A percentile compares a stretch with the other conserved stretches of the same genome.
These are phyloP conservation scores for Pseudocercospora fuligena DNA, from an alignment of 2,329 filamentous ascomycete species.

Conservation along the genomic window DNA sequence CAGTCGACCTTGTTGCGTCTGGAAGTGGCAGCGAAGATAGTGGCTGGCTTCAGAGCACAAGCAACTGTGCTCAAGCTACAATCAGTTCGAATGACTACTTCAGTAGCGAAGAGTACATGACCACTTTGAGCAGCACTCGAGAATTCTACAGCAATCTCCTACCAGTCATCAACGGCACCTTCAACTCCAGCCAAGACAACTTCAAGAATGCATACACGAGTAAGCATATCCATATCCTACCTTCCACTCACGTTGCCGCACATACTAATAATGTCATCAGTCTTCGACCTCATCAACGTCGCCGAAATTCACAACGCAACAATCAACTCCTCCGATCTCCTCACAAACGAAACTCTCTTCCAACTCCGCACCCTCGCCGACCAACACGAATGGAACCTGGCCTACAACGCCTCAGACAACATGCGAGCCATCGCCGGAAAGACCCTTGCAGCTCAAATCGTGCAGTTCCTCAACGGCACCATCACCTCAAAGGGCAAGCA, in stretches of 20 bases:
- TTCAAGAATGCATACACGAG: constrained; percentile 71
- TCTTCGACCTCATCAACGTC: constrained; percentile 68
- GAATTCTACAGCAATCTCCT: constrained; percentile 60
- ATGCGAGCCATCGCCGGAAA: constrained; percentile 54
- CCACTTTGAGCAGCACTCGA: constrained; percentile 53
- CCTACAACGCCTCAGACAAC: constrained; percentile 69
- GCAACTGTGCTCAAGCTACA: constrained; percentile 59
- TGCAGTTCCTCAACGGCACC: constrained; percentile 51
- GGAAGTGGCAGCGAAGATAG: constrained; percentile 64
- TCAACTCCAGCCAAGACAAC: constrained; percentile 53
- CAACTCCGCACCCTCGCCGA: constrained; percentile 77
- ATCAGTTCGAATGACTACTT: constrained; percentile 66
- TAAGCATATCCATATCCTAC: constrained; percentile 45
- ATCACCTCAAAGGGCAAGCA: constrained; percentile 44
- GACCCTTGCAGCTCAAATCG: constrained; percentile 54
- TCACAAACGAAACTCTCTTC: constrained; percentile 63
- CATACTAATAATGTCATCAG: constrained; percentile 29
- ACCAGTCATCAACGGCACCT: constrained; percentile 58
- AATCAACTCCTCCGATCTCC: constrained; percentile 61
- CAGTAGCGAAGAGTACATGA: constrained; percentile 54
- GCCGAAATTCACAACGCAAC: constrained; percentile 66
- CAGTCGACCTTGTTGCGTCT: constrained; percentile 68
- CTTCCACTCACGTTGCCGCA: background rate
- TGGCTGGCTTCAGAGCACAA: constrained; percentile 63
- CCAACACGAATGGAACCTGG: constrained; percentile 78